These are phyloP conservation scores for Fennellomyces sp. DNA, from an alignment of 371 early-diverging fungal genomes.

Conservation along the genomic window DNA sequence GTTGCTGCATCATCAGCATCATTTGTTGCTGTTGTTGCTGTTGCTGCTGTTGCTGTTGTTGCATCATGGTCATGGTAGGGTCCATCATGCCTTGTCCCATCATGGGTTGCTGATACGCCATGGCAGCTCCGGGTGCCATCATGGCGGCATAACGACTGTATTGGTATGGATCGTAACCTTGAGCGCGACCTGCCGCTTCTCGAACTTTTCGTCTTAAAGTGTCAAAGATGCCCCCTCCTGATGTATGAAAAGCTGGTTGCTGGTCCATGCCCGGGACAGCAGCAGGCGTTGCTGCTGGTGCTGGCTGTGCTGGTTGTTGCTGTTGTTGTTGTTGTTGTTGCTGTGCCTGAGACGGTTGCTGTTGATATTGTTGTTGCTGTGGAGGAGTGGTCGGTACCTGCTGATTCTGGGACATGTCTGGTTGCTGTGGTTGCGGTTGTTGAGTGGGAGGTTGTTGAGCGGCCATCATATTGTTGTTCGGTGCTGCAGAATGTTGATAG, in stretches of 20 bases:
- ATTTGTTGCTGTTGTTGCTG: slow-evolving; percentile 6
- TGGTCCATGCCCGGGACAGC: background rate
- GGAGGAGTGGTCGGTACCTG: slow-evolving; percentile 9
- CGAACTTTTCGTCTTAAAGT: slow-evolving; percentile 11
- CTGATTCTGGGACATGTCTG: slow-evolving; percentile 4
- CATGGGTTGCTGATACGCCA: slow-evolving; percentile 1
- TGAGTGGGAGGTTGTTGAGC: background rate
- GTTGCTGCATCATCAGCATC: slow-evolving; percentile 4
- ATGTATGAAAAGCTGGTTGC: background rate
- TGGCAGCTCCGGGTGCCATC: slow-evolving; percentile 10
- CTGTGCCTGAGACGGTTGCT: background rate
- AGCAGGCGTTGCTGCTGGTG: background rate
- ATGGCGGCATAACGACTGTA: slow-evolving; percentile 16
- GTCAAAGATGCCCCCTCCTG: slow-evolving; percentile 12
- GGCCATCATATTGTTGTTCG: slow-evolving; percentile 8
- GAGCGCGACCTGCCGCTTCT: slow-evolving; percentile 10
- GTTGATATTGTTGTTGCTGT: slow-evolving; percentile 5
- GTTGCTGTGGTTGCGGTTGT: background rate
- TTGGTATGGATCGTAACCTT: slow-evolving; percentile 11
- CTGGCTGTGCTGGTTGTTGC: background rate
- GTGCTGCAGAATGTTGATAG: background rate
- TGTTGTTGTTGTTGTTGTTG: slow-evolving; percentile 3
- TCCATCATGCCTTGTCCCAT: slow-evolving; percentile 10
- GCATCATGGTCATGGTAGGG: slow-evolving; percentile 11
- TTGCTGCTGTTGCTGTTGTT: slow-evolving; percentile 8